Evolutionary conservation across 106 monocot genomes (phyloP).

Genomic region (Dendrobium nobile): DNA sequence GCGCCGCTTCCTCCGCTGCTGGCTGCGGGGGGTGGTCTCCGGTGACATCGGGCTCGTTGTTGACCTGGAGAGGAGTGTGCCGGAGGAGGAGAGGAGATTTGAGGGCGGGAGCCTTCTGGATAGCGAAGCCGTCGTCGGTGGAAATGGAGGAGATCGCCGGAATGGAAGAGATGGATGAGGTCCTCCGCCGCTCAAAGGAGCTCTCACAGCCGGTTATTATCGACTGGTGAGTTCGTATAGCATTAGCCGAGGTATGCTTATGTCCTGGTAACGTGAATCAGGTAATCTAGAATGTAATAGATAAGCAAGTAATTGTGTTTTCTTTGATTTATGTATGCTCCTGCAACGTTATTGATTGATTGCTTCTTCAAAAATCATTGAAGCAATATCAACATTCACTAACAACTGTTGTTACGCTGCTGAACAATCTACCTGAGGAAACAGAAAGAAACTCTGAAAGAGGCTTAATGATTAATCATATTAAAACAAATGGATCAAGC

Average conservation of each 20-base stretch:
- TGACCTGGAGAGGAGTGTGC: not conserved
- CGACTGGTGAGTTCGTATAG: constrained; percentile 49
- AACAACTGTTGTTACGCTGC: not conserved
- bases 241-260: not conserved
- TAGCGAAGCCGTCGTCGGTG: constrained; percentile 3
- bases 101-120: constrained; percentile 7
- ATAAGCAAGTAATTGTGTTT: not conserved
- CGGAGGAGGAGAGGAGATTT: not conserved
- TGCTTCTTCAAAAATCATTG: not conserved
- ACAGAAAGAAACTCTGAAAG: not conserved
- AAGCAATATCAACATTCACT: not conserved
- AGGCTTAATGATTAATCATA: not conserved
- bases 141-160: constrained; percentile 31
- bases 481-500: not conserved
- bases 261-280: not conserved
- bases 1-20: not conserved
- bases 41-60: no score
- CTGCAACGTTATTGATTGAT: not conserved
- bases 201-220: constrained; percentile 48
- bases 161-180: constrained; percentile 57
- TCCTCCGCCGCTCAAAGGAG: constrained; percentile 43
- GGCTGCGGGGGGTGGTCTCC: no score
- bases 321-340: not conserved
- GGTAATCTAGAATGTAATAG: not conserved
- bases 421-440: not conserved